phyloP scores from a whole-genome alignment of 352 stramenopile species.

The Globisporangium middletonii region DNA sequence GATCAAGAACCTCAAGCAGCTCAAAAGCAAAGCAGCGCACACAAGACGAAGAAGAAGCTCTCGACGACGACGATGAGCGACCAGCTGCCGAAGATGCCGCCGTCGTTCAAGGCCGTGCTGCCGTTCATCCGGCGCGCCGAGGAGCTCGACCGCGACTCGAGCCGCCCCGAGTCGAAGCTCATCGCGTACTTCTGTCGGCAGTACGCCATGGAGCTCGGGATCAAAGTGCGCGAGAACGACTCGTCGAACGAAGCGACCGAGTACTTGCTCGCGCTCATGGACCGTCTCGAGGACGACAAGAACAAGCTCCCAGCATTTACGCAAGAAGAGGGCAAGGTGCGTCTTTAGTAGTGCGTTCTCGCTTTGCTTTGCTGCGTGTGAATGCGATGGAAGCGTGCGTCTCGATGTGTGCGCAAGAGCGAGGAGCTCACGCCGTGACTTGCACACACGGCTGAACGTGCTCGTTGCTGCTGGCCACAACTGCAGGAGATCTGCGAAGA shows the following conservation, averaged over 20 bases:
- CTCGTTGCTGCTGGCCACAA: background rate
- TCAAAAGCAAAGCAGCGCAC: slow-evolving; percentile 6
- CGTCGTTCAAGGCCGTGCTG: slow-evolving; percentile 92
- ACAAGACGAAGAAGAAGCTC: background rate
- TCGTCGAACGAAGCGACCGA: slow-evolving; percentile 73
- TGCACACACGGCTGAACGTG: background rate
- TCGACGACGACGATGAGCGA: slow-evolving; percentile 34
- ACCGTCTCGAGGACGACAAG: slow-evolving; percentile 91
- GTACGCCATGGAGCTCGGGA: slow-evolving; percentile 85
- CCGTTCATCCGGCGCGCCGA: slow-evolving; percentile 93
- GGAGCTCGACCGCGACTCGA: slow-evolving; percentile 91
- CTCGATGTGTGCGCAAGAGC: background rate
- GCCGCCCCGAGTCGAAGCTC: slow-evolving; percentile 88
- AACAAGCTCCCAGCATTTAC: slow-evolving; percentile 85
- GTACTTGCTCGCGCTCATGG: slow-evolving; percentile 89
- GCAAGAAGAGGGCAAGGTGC: slow-evolving; percentile 87
- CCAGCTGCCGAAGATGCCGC: slow-evolving; percentile 73
- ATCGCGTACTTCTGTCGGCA: slow-evolving; percentile 93
- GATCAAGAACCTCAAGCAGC: too few species aligned
- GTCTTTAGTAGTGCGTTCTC: slow-evolving; percentile 3
- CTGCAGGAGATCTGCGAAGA: slow-evolving; percentile 77
- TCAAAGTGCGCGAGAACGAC: slow-evolving; percentile 82
- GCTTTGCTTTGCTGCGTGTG: background rate
- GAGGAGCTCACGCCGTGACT: background rate
- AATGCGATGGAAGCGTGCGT: background rate